Evolutionary conservation across 495 filamentous ascomycete genomes (phyloP), one percentile per base, ranked within the genome.

Genomic region (Xeromyces bisporus): DNA sequence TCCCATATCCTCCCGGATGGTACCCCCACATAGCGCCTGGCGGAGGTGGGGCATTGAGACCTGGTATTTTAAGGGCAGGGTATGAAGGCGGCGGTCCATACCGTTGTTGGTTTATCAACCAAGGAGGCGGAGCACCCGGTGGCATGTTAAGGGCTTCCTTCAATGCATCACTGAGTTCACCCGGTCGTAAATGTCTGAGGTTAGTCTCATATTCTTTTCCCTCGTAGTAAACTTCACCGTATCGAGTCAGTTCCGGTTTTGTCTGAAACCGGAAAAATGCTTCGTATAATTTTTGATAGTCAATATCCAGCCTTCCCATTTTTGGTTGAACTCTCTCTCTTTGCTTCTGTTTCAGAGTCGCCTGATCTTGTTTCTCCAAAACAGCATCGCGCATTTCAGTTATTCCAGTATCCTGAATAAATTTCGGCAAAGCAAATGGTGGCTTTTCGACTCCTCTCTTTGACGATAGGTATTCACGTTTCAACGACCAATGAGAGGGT

Each of bases 131-230:
- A 10, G 82, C 85, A 32, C 85, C 89, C 3, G 84, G 84, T 16
- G 85, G 80, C 54, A 97, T 97, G 47, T 81, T 89, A 2, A 97
- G 66, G 10, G 89, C 87, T 41, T 96, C 89, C 43, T 83, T 84
- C 26, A 96, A 61, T 41, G 85, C 78, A 20, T 93, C 79, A 41
- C 78, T 89, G 27, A 94, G 50, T 43, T 96, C 86, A 21, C 89
- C 89, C 3, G 91, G 82, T 31, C 81, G 74, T 28, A 93, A 66
- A 56, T 93, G 80, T 40, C 74, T 73, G 28, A 92, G 66, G 57
- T 96, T 93, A 4, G 86, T 93, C 55, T 97, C 89, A 50, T 81
- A 93, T 53, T 97, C 89, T 49, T 97, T 97, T 41, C 89, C 89
- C 46, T 97, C 89, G 47, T 93, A 94, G 53, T 97, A 97, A 11